phyloP scores from a whole-genome alignment of 352 stramenopile species.

The Phytopythium oedochilum region DNA sequence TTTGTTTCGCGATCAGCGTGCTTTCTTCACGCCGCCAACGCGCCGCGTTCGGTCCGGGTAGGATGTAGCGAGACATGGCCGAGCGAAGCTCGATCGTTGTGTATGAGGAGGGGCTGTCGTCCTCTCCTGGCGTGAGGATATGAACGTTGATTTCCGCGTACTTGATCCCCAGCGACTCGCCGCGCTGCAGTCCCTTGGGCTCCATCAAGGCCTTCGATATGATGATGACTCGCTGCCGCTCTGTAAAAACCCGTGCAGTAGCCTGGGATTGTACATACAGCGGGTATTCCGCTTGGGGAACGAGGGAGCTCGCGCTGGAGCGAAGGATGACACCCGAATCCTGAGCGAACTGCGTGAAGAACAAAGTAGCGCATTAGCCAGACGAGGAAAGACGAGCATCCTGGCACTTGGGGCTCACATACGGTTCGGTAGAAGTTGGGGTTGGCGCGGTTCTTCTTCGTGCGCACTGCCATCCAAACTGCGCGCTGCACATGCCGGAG shows the following conservation, averaged over 20 bases:
- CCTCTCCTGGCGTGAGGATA: background rate
- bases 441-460: background rate
- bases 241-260: background rate
- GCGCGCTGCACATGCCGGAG: background rate
- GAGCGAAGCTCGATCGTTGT: slow-evolving; percentile 1
- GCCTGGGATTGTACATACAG: slow-evolving; percentile 3
- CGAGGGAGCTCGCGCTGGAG: background rate
- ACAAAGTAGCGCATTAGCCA: too few species aligned
- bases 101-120: too few species aligned
- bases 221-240: background rate
- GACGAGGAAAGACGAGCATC: too few species aligned
- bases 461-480: background rate
- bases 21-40: background rate
- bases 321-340: background rate
- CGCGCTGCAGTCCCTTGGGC: background rate
- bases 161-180: slow-evolving; percentile 1
- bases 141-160: background rate
- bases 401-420: too few species aligned
- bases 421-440: background rate
- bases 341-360: background rate
- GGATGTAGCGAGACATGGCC: background rate
- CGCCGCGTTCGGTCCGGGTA: background rate
- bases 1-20: background rate
- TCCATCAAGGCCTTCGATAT: slow-evolving; percentile 2
- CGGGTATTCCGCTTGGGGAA: background rate